Conservation (phyloP, 2,329 filamentous ascomycete genomes). For the Microsporum ferrugineum region DNA sequence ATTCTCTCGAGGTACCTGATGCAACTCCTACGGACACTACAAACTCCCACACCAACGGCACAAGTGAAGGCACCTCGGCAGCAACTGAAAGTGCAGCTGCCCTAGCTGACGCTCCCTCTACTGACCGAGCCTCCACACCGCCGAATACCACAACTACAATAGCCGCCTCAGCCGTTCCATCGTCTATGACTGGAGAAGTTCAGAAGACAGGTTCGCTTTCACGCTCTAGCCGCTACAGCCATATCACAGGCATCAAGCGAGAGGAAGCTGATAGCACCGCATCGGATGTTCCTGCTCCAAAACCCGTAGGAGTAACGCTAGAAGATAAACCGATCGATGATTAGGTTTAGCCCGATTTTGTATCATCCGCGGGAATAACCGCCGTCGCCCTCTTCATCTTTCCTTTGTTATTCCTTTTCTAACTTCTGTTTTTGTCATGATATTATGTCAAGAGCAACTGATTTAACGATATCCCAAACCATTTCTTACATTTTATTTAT, state of each 20-base stretch:
- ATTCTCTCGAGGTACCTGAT: slow-evolving; percentile 71
- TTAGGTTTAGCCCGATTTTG: slow-evolving; percentile 25
- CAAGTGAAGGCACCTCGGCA: slow-evolving; percentile 18
- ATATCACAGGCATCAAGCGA: slow-evolving; percentile 42
- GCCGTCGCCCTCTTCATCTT: background rate
- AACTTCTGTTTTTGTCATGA: slow-evolving; percentile 2
- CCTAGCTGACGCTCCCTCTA: slow-evolving; percentile 17
- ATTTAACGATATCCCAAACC: slow-evolving; percentile 4
- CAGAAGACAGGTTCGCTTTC: slow-evolving; percentile 57
- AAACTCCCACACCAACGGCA: slow-evolving; percentile 31
- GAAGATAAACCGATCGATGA: slow-evolving; percentile 72
- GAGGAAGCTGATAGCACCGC: slow-evolving; percentile 31
- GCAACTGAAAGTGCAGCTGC: slow-evolving; percentile 17
- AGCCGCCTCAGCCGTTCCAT: slow-evolving; percentile 17
- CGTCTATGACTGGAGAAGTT: slow-evolving; percentile 23
- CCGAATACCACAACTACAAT: background rate
- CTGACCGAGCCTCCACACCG: slow-evolving; percentile 25
- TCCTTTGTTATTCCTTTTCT: background rate
- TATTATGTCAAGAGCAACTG: slow-evolving; percentile 1
- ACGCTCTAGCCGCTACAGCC: slow-evolving; percentile 41
- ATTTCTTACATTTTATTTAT: background rate
- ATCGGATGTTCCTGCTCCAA: slow-evolving; percentile 17
- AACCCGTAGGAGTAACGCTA: slow-evolving; percentile 49
- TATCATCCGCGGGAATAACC: background rate
- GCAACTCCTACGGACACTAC: slow-evolving; percentile 25